Evolutionary conservation across 75 land plant species (phyloP), one percentile per base, ranked within the genome.

Genomic region (Chamaecyparis obtusa): DNA sequence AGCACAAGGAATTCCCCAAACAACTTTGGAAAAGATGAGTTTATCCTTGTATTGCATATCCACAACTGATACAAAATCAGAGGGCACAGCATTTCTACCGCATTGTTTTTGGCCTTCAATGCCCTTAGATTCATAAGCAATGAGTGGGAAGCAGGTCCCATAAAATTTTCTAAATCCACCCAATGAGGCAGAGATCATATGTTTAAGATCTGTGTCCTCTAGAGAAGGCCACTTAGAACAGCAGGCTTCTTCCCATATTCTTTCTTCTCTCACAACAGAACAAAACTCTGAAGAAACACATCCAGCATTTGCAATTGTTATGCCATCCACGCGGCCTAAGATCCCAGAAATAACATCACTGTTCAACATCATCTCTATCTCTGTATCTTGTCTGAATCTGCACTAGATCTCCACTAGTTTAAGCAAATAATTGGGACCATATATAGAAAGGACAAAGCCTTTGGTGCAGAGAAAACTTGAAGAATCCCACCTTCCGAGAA

Each of bases 221-320:
- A 93, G 94, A 72, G 96, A 94, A 39, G 98, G 98, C 98, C 98
- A 96, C 44, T 89, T 78, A 43, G 89, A 86, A 74, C 79, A 87
- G 86, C 98, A 95, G 0, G 90, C 88, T 75, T 92, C 89, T 82
- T 96, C 95, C 98, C 98, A 96, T 21, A 95, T 27, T 2, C 21
- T 87, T 86, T 96, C 96, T 49, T 93, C 92, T 30, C 57, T 91
- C 15, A 93, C 90, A 2, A 93, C 87, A 35, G 91, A 87, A 46
- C 86, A 77, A 39, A 95, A 95, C 3, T 87, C 86, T 16, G 92
- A 86, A 89, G 94, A 93, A 30, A 89, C 90, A 89, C 96, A 96
- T 69, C 89, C 94, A n/a, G 94, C 96, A 55, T 79, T 94, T 14
- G 98, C 98, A 46, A 96, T 89, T 49, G 92, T 93, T 35, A 88